Percentiles rank a stretch among this genome's conserved stretches.
phyloP scores from a whole-genome alignment of 2,329 filamentous ascomycete genomes.

The Neurospora sp. region DNA sequence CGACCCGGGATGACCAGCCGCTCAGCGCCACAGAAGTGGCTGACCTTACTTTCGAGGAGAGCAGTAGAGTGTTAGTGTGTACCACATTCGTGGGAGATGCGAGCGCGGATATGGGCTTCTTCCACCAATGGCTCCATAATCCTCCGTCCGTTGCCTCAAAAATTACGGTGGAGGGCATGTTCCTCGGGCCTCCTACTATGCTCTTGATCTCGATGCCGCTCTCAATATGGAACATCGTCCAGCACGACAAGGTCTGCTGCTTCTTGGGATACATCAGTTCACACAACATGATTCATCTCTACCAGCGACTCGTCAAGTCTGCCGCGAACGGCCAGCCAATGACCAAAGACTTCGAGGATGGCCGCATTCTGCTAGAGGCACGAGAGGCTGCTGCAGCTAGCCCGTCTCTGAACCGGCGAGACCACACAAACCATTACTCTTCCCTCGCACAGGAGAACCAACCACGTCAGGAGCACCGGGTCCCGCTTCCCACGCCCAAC shows the following conservation, averaged over 20 bases:
- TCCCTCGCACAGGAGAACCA: conserved; percentile 14
- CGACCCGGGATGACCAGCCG: conserved; percentile 12
- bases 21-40: conserved; percentile 31
- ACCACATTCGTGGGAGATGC: conserved; percentile 58
- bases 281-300: conserved; percentile 57
- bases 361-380: conserved; percentile 45
- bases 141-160: conserved; percentile 46
- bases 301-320: conserved; percentile 46
- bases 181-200: conserved; percentile 56
- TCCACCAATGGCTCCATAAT: conserved; percentile 56
- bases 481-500: conserved; percentile 1
- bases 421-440: conserved; percentile 12
- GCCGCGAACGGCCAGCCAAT: conserved; percentile 34
- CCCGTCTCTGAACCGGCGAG: conserved; percentile 17
- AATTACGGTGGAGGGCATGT: conserved; percentile 58
- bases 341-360: conserved; percentile 46
- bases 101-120: conserved; percentile 55
- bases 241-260: conserved; percentile 57
- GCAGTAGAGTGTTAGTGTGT: conserved; percentile 50
- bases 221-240: conserved; percentile 53
- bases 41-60: conserved; percentile 52
- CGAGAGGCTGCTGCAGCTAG: conserved; percentile 34
- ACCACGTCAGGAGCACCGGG: conserved; percentile 11
- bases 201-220: conserved; percentile 57
- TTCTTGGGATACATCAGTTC: conserved; percentile 57